Conservation (phyloP, 2,329 filamentous ascomycete genomes). For the Clarireedia homoeocarpa region DNA sequence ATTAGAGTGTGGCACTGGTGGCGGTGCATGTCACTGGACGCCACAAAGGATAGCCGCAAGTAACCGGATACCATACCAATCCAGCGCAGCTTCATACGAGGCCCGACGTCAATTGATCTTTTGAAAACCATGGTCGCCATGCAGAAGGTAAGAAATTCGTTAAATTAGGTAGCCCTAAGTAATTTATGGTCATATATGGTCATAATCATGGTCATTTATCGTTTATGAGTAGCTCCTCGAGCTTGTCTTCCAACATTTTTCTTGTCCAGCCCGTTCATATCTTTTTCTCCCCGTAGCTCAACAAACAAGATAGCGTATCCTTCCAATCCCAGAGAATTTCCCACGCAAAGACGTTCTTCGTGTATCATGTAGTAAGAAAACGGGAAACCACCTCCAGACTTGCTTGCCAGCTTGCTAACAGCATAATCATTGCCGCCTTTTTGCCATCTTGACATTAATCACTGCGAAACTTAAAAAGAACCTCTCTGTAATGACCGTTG, state of each 20-base stretch:
- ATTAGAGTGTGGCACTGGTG: constrained; percentile 9
- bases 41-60: no score
- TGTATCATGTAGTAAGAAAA: not conserved
- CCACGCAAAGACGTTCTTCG: not conserved
- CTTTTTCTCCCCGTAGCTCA: not conserved
- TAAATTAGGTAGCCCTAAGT: constrained; percentile 4
- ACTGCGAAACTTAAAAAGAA: constrained; percentile 1
- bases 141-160: not conserved
- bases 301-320: not conserved
- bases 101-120: not conserved
- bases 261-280: not conserved
- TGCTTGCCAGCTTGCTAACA: constrained; percentile 18
- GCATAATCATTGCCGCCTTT: constrained; percentile 18
- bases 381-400: constrained; percentile 22
- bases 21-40: not conserved
- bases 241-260: no score
- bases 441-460: not conserved
- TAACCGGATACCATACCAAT: not conserved
- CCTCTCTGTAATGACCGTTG: constrained; percentile 25
- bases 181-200: not conserved
- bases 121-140: not conserved
- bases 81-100: not conserved
- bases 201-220: not conserved
- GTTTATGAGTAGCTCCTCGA: not conserved
- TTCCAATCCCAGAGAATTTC: not conserved